Evolutionary conservation across 176 grass and related monocot species (phyloP).

Genomic region (Triticum timopheevii): DNA sequence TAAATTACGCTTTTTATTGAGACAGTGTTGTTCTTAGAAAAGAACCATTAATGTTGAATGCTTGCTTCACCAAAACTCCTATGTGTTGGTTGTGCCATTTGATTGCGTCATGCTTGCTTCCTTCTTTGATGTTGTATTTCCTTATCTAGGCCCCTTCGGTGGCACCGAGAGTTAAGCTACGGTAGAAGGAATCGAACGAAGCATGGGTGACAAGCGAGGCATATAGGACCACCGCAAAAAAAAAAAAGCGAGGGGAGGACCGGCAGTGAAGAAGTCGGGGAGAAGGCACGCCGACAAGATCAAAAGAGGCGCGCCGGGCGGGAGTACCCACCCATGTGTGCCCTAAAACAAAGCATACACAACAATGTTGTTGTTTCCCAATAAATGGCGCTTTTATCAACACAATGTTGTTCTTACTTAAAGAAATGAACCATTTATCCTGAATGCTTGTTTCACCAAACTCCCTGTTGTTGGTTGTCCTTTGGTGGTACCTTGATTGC

Average conservation of each 20-base stretch:
- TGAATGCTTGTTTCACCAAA: not conserved
- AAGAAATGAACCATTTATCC: not conserved
- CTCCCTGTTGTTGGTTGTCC: not conserved
- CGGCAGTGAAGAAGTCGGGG: not conserved
- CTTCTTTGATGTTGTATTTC: not conserved
- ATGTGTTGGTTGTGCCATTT: not conserved
- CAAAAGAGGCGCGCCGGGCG: not conserved
- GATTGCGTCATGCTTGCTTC: no score
- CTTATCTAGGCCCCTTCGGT: not conserved
- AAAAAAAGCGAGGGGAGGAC: not conserved
- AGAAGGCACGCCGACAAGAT: not conserved
- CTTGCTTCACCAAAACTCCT: not conserved
- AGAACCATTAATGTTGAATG: not conserved
- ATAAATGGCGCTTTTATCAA: no score
- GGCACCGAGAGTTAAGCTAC: no score
- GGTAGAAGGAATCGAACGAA: not conserved
- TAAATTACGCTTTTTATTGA: no score
- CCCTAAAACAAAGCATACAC: not conserved
- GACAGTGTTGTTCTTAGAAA: not conserved
- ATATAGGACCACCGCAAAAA: not conserved
- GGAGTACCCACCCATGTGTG: not conserved
- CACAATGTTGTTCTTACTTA: not conserved
- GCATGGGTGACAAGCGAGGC: not conserved
- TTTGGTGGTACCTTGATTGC: not conserved
- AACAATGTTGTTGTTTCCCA: no score